Percentiles rank a stretch among this genome's conserved stretches.
phyloP scores from a whole-genome alignment of 2,329 filamentous ascomycete species.

The Colletotrichum lini region DNA sequence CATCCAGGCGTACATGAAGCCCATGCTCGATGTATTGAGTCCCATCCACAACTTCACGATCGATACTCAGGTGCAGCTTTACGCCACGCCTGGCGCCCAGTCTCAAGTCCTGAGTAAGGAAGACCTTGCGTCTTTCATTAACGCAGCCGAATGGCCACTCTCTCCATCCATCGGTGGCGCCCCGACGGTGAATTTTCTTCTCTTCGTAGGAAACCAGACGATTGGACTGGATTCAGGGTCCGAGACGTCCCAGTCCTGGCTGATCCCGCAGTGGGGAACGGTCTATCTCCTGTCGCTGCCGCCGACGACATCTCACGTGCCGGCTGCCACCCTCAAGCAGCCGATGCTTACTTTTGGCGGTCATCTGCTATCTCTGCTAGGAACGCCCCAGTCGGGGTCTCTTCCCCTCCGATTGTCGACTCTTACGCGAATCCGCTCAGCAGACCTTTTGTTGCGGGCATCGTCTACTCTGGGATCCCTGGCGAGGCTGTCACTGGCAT shows the following conservation, averaged over 20 bases:
- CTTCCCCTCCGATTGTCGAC: slow-evolving; percentile 88
- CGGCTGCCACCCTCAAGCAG: slow-evolving; percentile 77
- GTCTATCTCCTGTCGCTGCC: slow-evolving; percentile 71
- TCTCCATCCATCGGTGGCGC: slow-evolving; percentile 94
- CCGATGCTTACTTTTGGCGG: slow-evolving; percentile 92
- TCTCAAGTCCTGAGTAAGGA: slow-evolving; percentile 81
- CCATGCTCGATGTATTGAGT: slow-evolving; percentile 83
- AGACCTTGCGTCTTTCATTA: slow-evolving; percentile 94
- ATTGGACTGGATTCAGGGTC: slow-evolving; percentile 66
- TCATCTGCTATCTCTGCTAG: slow-evolving; percentile 89
- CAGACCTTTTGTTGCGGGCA: slow-evolving; percentile 87
- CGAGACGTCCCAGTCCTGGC: slow-evolving; percentile 78
- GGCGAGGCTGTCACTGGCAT: slow-evolving; percentile 84
- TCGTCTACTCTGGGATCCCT: slow-evolving; percentile 95
- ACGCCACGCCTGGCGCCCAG: slow-evolving; percentile 79
- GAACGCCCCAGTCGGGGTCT: slow-evolving; percentile 86
- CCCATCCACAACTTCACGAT: slow-evolving; percentile 96
- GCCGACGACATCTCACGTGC: slow-evolving; percentile 65
- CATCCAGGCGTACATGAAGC: slow-evolving; percentile 84
- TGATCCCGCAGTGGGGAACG: slow-evolving; percentile 95
- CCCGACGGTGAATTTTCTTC: slow-evolving; percentile 95
- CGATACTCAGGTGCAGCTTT: slow-evolving; percentile 95
- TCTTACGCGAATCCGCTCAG: slow-evolving; percentile 86
- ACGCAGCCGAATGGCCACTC: slow-evolving; percentile 97
- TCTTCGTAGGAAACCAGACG: slow-evolving; percentile 87